Percentiles rank a stretch among this genome's conserved stretches.
These are phyloP conservation scores for Globisporangium carolinianum DNA, from an alignment of 352 stramenopile genomes.

Conservation along the genomic window DNA sequence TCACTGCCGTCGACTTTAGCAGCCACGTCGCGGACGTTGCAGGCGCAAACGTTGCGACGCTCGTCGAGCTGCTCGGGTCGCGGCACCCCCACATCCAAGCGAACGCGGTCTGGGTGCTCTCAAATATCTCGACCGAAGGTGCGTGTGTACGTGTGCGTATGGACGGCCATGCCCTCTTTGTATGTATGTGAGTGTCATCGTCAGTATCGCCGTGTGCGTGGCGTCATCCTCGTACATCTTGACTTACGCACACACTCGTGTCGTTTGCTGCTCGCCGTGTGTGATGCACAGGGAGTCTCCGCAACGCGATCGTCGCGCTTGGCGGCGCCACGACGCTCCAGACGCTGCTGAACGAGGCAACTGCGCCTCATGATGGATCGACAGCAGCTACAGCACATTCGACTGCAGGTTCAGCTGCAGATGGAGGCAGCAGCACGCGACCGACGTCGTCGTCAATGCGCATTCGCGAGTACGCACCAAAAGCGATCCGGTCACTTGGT, in stretches of 20 bases:
- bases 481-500: conserved; percentile 62
- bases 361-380: conserved; percentile 1
- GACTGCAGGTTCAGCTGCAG: no score
- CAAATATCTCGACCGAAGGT: conserved; percentile 66
- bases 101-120: conserved; percentile 73
- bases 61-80: conserved; percentile 42
- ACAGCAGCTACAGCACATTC: neutral
- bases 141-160: neutral
- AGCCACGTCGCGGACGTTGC: conserved; percentile 25
- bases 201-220: neutral
- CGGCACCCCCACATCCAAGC: conserved; percentile 52
- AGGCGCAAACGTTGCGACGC: conserved; percentile 19
- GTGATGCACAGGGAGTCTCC: conserved; percentile 34
- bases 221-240: neutral
- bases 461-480: conserved; percentile 72
- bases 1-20: conserved; percentile 39
- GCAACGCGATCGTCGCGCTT: conserved; percentile 35
- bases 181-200: neutral
- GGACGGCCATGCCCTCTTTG: neutral
- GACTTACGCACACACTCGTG: neutral
- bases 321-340: conserved; percentile 55
- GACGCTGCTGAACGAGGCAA: conserved; percentile 50
- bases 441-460: conserved; percentile 57
- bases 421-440: conserved; percentile 2
- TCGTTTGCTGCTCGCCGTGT: neutral